phyloP scores from a whole-genome alignment of 2,329 filamentous ascomycete genomes.

The Plectosphaerella plurivora region DNA sequence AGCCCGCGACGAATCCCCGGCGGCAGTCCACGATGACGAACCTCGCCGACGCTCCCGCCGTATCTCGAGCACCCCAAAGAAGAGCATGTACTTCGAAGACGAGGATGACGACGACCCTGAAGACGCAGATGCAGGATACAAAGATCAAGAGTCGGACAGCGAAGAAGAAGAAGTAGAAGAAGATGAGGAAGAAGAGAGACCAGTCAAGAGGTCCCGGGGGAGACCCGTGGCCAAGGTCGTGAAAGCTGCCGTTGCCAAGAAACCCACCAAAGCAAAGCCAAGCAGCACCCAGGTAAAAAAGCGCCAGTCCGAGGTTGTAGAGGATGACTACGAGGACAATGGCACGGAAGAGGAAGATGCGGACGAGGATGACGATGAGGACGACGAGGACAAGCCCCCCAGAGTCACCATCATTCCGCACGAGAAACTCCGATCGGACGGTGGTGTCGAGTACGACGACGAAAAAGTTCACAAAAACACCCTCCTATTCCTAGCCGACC shows the following conservation, averaged over 20 bases:
- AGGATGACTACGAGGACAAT: slow-evolving; percentile 12
- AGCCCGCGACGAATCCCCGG: no score
- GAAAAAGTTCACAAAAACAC: slow-evolving; percentile 53
- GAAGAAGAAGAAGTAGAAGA: slow-evolving; percentile 4
- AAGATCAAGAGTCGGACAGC: slow-evolving; percentile 1
- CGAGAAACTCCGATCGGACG: slow-evolving; percentile 33
- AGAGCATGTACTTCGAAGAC: slow-evolving; percentile 48
- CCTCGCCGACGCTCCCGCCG: slow-evolving; percentile 44
- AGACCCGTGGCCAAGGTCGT: slow-evolving; percentile 2
- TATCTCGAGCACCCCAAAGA: slow-evolving; percentile 37
- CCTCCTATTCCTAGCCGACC: slow-evolving; percentile 50
- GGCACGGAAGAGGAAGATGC: slow-evolving; percentile 8
- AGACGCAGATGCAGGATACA: slow-evolving; percentile 10
- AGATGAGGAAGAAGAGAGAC: slow-evolving; percentile 3
- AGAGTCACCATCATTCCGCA: slow-evolving; percentile 36
- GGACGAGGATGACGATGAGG: slow-evolving; percentile 19
- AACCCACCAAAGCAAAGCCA: not conserved
- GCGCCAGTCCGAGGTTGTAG: slow-evolving; percentile 7
- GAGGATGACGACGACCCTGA: slow-evolving; percentile 12
- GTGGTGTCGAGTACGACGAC: slow-evolving; percentile 45
- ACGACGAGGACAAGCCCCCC: slow-evolving; percentile 27
- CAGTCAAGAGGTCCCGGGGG: slow-evolving; percentile 8
- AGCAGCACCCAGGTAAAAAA: slow-evolving; percentile 14
- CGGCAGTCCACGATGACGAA: slow-evolving; percentile 10
- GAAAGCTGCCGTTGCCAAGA: slow-evolving; percentile 2